Conservation (phyloP, 768 basidiomycete genomes). For the Candolleomyces eurysporus region DNA sequence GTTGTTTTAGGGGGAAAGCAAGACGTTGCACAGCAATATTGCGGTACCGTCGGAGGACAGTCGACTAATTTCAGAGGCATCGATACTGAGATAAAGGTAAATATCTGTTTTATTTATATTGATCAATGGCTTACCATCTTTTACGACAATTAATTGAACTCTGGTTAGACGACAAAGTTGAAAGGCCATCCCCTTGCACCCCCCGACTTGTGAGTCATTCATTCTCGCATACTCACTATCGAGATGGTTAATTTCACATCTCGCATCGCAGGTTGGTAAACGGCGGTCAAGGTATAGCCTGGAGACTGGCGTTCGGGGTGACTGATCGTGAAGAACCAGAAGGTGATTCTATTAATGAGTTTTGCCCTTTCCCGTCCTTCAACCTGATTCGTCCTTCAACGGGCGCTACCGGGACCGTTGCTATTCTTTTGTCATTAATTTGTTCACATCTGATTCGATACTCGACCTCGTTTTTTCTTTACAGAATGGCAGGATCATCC, state of each 20-base stretch:
- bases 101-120: background rate
- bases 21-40: constrained; percentile 52
- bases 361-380: no score
- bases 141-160: background rate
- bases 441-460: background rate
- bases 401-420: no score
- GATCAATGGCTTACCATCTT: background rate
- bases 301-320: constrained; percentile 60
- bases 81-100: constrained; percentile 58
- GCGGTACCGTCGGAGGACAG: constrained; percentile 63
- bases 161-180: constrained; percentile 43
- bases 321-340: constrained; percentile 52
- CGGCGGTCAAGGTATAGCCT: constrained; percentile 61
- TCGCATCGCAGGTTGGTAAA: constrained; percentile 42
- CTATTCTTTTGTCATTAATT: no score
- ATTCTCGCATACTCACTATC: background rate
- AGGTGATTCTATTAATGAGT: constrained; percentile 30
- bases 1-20: constrained; percentile 56
- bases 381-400: no score
- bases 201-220: constrained; percentile 52
- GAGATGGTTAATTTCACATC: background rate
- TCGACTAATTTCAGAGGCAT: constrained; percentile 58
- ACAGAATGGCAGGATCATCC: constrained; percentile 62
- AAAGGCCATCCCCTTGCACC: constrained; percentile 59
- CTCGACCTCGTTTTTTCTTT: background rate